Evolutionary conservation across 768 basidiomycete genomes (phyloP).

Genomic region (Termitomyces sp.): DNA sequence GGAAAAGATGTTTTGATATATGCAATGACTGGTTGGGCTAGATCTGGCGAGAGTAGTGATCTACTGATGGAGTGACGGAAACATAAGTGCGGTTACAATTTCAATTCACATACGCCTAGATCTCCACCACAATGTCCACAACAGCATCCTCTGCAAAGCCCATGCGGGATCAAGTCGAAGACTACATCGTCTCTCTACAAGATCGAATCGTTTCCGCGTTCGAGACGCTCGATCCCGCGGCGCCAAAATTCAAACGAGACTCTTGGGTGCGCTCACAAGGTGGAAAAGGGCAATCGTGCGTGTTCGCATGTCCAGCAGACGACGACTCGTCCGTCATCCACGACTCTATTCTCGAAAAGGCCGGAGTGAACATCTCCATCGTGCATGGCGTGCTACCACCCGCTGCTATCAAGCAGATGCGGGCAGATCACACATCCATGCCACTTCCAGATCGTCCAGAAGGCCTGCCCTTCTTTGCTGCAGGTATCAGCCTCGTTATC

Average conservation of each 20-base stretch:
- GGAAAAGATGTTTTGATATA: background rate
- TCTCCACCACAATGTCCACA: slow-evolving; percentile 12
- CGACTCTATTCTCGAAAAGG: slow-evolving; percentile 80
- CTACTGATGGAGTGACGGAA: background rate
- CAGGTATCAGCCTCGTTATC: slow-evolving; percentile 87
- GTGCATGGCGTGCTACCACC: slow-evolving; percentile 88
- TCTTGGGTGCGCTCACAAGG: slow-evolving; percentile 71
- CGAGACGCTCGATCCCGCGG: slow-evolving; percentile 71
- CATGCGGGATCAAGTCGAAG: slow-evolving; percentile 78
- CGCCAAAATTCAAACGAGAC: slow-evolving; percentile 76
- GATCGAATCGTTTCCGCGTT: slow-evolving; percentile 71
- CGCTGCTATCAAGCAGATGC: slow-evolving; percentile 90
- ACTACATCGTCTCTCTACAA: slow-evolving; percentile 75
- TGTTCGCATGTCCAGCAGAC: slow-evolving; percentile 54
- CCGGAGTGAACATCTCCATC: slow-evolving; percentile 91
- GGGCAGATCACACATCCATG: slow-evolving; percentile 80
- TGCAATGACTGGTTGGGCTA: background rate
- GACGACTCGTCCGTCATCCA: slow-evolving; percentile 25
- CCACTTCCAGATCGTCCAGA: slow-evolving; percentile 56
- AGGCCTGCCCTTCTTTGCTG: slow-evolving; percentile 88
- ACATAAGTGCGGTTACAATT: background rate
- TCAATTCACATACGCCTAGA: background rate
- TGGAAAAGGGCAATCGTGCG: slow-evolving; percentile 77
- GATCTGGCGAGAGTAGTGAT: background rate
- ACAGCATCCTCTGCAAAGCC: slow-evolving; percentile 19